These are phyloP conservation scores for Tuber aestivum DNA, from an alignment of 495 filamentous ascomycete genomes.

Conservation along the genomic window DNA sequence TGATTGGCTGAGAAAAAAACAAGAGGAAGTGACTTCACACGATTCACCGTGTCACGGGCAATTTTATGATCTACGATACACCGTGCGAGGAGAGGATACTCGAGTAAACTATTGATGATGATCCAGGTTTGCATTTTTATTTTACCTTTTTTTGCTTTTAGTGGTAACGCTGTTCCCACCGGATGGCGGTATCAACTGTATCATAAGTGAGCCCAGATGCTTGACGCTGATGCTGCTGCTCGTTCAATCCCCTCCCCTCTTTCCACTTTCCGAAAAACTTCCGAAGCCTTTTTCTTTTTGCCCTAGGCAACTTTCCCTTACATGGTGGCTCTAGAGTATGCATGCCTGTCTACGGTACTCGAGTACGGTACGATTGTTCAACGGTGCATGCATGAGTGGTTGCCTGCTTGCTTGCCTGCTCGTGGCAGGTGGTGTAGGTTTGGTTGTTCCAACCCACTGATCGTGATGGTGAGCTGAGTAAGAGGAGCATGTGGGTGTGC, in stretches of 20 bases:
- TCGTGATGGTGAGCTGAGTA: neutral
- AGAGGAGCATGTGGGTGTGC: neutral
- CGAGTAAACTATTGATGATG: neutral
- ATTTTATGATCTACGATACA: neutral
- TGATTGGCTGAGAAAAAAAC: neutral
- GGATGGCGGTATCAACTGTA: neutral
- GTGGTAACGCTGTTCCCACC: neutral
- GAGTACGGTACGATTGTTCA: neutral
- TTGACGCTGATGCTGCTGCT: neutral
- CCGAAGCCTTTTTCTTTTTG: neutral
- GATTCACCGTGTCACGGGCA: neutral
- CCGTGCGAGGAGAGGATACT: neutral
- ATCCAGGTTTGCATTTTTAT: neutral
- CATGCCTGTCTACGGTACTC: neutral
- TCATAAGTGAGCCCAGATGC: neutral
- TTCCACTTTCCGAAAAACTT: neutral
- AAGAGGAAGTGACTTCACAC: neutral
- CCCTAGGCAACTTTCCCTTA: conserved; percentile 6
- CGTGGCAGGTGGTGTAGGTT: neutral
- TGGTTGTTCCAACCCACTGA: neutral
- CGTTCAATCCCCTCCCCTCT: neutral
- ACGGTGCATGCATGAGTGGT: neutral
- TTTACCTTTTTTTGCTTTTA: neutral
- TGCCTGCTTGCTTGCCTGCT: neutral
- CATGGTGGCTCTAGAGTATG: neutral